Percentiles rank a stretch among this genome's conserved stretches.
Conservation (phyloP, 2,329 filamentous ascomycete genomes). For the Aciculosporium take region DNA sequence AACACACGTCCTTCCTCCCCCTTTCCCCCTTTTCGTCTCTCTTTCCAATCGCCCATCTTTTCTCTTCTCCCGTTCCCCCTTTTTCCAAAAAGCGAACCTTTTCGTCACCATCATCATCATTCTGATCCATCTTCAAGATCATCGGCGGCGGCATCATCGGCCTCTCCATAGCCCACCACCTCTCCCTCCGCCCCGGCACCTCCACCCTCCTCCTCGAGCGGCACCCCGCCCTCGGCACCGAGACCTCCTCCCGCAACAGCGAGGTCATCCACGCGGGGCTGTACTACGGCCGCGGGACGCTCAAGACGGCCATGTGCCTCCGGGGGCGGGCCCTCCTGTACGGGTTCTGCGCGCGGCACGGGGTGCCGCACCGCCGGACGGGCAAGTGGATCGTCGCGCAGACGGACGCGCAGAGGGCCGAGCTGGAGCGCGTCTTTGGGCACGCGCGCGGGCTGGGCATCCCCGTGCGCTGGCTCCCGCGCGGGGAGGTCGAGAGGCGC, state of each 20-base stretch:
- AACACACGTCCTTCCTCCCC: too few relatives aligned
- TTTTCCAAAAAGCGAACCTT: too few relatives aligned
- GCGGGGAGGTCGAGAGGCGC: conserved; percentile 42
- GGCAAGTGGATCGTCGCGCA: conserved; percentile 97
- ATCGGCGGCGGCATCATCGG: conserved; percentile 57
- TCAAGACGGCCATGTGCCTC: conserved; percentile 78
- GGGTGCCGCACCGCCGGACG: conserved; percentile 57
- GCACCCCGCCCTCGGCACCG: conserved; percentile 60
- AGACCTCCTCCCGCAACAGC: conserved; percentile 81
- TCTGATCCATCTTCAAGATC: conserved; percentile 23
- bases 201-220: conserved; percentile 71
- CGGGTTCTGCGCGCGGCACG: conserved; percentile 51
- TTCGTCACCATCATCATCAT: too few relatives aligned
- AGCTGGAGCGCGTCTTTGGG: conserved; percentile 36
- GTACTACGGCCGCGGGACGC: conserved; percentile 63
- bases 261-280: conserved; percentile 95
- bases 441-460: conserved; percentile 36
- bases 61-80: not conserved
- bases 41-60: too few relatives aligned
- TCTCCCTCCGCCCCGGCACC: conserved; percentile 47
- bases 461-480: conserved; percentile 55
- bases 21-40: too few relatives aligned
- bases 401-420: conserved; percentile 52
- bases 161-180: conserved; percentile 59
- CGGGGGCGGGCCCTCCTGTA: conserved; percentile 66